These are phyloP conservation scores for Corrigiola litoralis DNA, from an alignment of 179 eudicot species.

Conservation along the genomic window DNA sequence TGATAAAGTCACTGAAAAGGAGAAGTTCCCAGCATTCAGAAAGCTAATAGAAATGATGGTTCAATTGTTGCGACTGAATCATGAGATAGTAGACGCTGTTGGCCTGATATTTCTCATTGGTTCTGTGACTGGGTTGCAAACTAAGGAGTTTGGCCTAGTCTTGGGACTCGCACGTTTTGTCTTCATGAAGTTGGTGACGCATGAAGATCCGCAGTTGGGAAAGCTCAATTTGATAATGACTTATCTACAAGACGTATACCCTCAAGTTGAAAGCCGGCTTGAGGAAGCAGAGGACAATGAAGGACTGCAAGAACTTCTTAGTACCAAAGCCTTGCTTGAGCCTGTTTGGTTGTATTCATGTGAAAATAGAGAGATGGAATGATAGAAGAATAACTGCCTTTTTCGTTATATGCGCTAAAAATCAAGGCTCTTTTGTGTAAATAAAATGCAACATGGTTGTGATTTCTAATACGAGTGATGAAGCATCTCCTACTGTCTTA, in stretches of 20 bases:
- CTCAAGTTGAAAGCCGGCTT: slow-evolving; percentile 41
- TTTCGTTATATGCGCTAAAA: neutral
- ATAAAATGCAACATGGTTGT: too few species aligned
- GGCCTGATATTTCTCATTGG: slow-evolving; percentile 48
- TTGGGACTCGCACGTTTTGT: slow-evolving; percentile 61
- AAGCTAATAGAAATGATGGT: slow-evolving; percentile 46
- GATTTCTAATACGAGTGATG: too few species aligned
- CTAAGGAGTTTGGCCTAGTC: slow-evolving; percentile 49
- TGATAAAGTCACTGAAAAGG: slow-evolving; percentile 23
- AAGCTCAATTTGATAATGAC: slow-evolving; percentile 41
- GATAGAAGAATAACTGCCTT: neutral
- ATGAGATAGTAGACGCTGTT: slow-evolving; percentile 46
- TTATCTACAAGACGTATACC: slow-evolving; percentile 44
- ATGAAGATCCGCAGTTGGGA: slow-evolving; percentile 30
- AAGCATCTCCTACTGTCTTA: too few species aligned
- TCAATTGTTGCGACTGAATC: slow-evolving; percentile 37
- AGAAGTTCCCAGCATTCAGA: slow-evolving; percentile 49
- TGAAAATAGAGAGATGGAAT: slow-evolving; percentile 9
- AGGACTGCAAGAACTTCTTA: slow-evolving; percentile 34
- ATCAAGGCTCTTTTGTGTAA: neutral
- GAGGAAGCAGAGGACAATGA: slow-evolving; percentile 33
- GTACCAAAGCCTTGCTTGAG: slow-evolving; percentile 53
- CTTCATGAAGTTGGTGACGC: slow-evolving; percentile 41
- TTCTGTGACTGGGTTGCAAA: slow-evolving; percentile 37
- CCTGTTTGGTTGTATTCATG: slow-evolving; percentile 45